phyloP scores from a whole-genome alignment of 306 rosid species.

The Rosa persica region DNA sequence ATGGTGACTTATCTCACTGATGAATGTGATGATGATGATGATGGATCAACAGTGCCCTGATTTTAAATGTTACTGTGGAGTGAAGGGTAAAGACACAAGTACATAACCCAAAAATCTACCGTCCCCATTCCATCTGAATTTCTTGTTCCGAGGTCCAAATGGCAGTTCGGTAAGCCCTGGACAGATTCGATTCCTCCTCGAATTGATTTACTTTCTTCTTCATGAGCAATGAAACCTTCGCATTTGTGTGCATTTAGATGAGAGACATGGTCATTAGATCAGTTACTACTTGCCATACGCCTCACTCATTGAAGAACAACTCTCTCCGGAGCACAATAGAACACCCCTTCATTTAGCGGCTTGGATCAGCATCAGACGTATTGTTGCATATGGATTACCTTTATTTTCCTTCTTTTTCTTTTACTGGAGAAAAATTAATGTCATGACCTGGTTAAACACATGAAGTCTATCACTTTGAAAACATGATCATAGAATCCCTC shows the following conservation, averaged over 20 bases:
- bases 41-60: constrained; percentile 5
- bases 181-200: too few species aligned
- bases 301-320: not conserved
- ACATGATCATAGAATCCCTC: not conserved
- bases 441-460: not conserved
- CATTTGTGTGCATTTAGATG: too few species aligned
- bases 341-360: too few species aligned
- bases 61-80: not conserved
- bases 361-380: too few species aligned
- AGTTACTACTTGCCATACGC: not conserved
- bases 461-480: not conserved
- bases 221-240: too few species aligned
- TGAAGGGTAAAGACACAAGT: too few species aligned
- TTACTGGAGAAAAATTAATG: not conserved
- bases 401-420: not conserved
- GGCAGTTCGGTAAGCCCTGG: not conserved
- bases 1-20: not conserved
- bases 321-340: too few species aligned
- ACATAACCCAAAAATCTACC: too few species aligned
- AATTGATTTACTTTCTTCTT: too few species aligned
- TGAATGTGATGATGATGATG: not conserved
- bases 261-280: not conserved
- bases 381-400: not conserved
- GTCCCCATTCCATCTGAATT: not conserved
- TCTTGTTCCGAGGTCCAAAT: not conserved